Evolutionary conservation across 805 yeast genomes (phyloP).

Genomic region (Candida chilensis): DNA sequence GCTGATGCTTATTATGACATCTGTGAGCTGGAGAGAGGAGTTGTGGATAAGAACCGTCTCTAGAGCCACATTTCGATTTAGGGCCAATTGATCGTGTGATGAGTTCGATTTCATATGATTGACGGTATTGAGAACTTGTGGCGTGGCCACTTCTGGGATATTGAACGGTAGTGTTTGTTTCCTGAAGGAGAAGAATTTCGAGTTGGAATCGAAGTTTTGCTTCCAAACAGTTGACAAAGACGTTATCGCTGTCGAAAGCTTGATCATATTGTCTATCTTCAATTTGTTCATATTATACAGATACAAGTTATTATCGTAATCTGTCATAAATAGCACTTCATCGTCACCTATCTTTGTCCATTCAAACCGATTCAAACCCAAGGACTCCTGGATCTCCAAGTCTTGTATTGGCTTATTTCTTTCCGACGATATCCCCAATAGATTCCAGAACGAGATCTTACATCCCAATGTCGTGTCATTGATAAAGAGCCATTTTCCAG

Average conservation of each 20-base stretch:
- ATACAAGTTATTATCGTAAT: neutral
- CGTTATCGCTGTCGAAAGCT: too few relatives aligned
- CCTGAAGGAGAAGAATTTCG: neutral
- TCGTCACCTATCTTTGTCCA: neutral
- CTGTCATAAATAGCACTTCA: neutral
- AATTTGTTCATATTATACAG: neutral
- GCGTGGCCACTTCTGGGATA: neutral
- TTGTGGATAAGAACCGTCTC: neutral
- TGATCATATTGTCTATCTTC: neutral
- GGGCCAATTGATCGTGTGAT: neutral
- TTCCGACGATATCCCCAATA: neutral
- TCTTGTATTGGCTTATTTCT: neutral
- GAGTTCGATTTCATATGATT: neutral
- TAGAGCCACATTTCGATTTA: neutral
- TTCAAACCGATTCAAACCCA: constrained; percentile 1
- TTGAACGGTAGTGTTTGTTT: neutral
- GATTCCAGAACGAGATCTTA: neutral
- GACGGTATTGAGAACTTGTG: neutral
- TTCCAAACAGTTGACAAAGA: too few relatives aligned
- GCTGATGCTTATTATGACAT: neutral
- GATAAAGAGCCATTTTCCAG: constrained; percentile 1
- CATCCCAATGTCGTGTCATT: neutral
- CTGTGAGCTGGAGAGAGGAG: neutral
- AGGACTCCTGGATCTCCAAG: neutral
- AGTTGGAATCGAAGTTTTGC: neutral